Conservation (phyloP, 192 early-diverging fungal species). For the Backusella australiensis region DNA sequence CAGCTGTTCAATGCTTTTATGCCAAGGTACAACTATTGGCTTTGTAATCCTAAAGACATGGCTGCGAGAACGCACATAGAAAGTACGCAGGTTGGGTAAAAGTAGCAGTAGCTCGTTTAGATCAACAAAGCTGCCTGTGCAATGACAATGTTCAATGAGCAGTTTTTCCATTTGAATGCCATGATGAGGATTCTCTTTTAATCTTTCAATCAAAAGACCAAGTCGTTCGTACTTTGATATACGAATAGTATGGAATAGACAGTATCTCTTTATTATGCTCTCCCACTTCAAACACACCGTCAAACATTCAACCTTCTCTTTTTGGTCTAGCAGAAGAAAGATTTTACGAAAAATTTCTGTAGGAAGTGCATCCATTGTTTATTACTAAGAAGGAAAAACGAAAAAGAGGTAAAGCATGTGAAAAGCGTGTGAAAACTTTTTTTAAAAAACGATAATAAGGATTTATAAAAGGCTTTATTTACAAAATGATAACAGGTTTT, state of each 20-base stretch:
- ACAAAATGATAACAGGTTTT: not conserved
- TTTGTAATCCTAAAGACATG: not conserved
- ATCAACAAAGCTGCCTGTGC: not conserved
- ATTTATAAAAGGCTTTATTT: not conserved
- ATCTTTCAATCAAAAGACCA: not conserved
- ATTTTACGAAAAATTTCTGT: not conserved
- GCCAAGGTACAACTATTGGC: not conserved
- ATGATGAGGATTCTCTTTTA: not conserved
- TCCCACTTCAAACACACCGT: not conserved
- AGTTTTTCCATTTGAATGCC: not conserved
- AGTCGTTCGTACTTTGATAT: not conserved
- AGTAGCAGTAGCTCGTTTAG: not conserved
- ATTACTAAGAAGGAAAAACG: not conserved
- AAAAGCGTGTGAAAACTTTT: not conserved
- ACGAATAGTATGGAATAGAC: not conserved
- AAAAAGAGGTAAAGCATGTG: not conserved
- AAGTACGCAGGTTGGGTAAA: not conserved
- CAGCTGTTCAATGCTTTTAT: not conserved
- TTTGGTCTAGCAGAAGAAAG: not conserved
- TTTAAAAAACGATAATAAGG: not conserved
- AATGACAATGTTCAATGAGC: not conserved
- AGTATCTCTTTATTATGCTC: not conserved
- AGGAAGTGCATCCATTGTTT: not conserved
- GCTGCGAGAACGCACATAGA: not conserved
- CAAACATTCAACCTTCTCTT: not conserved